Evolutionary conservation across 148 eudicot genomes (phyloP), one percentile per base, ranked within the genome.

Genomic region (Camellia granthamiana): DNA sequence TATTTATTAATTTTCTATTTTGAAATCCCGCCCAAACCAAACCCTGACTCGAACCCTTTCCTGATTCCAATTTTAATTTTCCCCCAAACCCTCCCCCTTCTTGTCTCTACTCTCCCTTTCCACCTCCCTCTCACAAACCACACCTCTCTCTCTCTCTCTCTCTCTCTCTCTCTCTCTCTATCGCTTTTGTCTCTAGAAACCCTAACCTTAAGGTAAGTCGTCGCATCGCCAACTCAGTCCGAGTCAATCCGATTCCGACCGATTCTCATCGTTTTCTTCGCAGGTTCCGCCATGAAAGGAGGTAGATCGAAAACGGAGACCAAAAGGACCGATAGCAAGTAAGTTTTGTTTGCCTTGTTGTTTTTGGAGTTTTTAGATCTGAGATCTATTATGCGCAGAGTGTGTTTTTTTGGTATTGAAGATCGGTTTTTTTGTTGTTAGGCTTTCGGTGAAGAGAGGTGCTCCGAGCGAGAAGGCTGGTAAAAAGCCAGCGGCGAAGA

Each of bases 1-100:
- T 1, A 30, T 30, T 30, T 30, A 30, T 30, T 30, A 30, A 30
- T 30, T 30, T 30, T 30, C 38, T 30, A 30, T 30, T 5, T 42
- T 43, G 49, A 42, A 68, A 68, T 68, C 72, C 72, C 72, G 72
- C 72, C 72, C 16, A 68, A 68, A 68, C 72, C 38, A 30, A 30
- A 30, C 72, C 72, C 72, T 46, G 72, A 68, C 72, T 68, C 43
- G 49, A 68, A 68, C 43, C 16, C 49, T 68, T 16, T 68, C 72
- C 0, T 44, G 10, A 41, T 41, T 68, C 49, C 72, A 43, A 6
- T 21, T 68, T 44, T 41, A 67, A 30, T 30, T 30, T 30, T 30
- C 38, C 14, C 38, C 30, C 41, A 23, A 9, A 5, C 15, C 7
- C 69, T 14, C 69, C 16, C 72, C 47, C 38, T 68, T 68, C 72